Percentiles rank a stretch among this genome's conserved stretches.
Conservation (phyloP, 2,329 filamentous ascomycete species). For the Cordyceps sp. region DNA sequence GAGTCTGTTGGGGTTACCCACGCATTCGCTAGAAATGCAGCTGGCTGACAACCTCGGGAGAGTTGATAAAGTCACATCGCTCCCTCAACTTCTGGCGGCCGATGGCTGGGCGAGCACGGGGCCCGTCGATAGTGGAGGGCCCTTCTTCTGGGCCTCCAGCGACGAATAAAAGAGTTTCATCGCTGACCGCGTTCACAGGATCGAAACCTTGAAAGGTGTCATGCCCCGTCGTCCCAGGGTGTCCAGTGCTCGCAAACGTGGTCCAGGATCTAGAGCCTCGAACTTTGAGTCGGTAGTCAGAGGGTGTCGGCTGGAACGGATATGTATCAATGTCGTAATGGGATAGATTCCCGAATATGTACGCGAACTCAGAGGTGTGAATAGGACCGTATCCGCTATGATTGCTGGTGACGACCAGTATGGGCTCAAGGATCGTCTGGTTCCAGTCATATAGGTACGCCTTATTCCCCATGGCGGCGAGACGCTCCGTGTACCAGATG, state of each 20-base stretch:
- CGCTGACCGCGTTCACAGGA: conserved; percentile 14
- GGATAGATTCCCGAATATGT: conserved; percentile 29
- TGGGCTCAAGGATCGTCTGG: conserved; percentile 31
- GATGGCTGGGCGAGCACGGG: conserved; percentile 16
- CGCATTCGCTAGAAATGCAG: conserved; percentile 23
- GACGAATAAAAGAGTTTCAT: conserved; percentile 19
- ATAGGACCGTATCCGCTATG: conserved; percentile 24
- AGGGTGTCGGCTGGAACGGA: conserved; percentile 17
- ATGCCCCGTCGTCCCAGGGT: conserved; percentile 12
- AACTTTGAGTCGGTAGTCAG: conserved; percentile 21
- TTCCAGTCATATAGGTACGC: conserved; percentile 36
- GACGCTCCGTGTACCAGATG: conserved; percentile 20
- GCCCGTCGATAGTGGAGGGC: conserved; percentile 20
- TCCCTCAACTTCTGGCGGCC: conserved; percentile 23
- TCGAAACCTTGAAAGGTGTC: conserved; percentile 24
- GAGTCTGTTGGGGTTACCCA: no score
- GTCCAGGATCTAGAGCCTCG: conserved; percentile 29
- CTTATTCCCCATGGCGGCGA: conserved; percentile 18
- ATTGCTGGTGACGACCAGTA: conserved; percentile 16
- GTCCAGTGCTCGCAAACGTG: conserved; percentile 23
- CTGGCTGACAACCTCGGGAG: conserved; percentile 23
- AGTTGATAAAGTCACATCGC: conserved; percentile 29
- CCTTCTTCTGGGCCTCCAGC: conserved; percentile 27
- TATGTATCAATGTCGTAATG: conserved; percentile 21
- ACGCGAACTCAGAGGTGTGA: conserved; percentile 36